A percentile compares a stretch with the other conserved stretches of the same genome.
phyloP scores from a whole-genome alignment of 2,329 filamentous ascomycete species.

The Alternaria solani region DNA sequence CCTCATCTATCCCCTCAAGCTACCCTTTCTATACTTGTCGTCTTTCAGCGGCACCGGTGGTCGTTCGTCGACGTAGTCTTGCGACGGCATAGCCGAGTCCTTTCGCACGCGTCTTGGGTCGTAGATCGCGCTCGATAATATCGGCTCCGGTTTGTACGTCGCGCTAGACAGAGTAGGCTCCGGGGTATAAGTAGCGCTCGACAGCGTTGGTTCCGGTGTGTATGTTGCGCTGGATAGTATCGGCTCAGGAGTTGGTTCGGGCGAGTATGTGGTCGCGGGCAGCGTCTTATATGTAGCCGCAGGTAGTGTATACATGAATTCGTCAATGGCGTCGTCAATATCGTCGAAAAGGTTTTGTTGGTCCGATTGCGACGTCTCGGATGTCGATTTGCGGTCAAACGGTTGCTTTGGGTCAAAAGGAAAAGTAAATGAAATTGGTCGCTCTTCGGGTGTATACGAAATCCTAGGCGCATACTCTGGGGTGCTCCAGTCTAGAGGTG shows the following conservation, averaged over 20 bases:
- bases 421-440: slow-evolving; percentile 28
- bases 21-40: slow-evolving; percentile 18
- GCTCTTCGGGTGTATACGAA: slow-evolving; percentile 23
- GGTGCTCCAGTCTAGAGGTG: slow-evolving; percentile 3
- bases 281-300: slow-evolving; percentile 22
- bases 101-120: slow-evolving; percentile 24
- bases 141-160: slow-evolving; percentile 16
- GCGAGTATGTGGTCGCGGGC: slow-evolving; percentile 26
- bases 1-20: slow-evolving; percentile 2
- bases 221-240: slow-evolving; percentile 20
- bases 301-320: slow-evolving; percentile 30
- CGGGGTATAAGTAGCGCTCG: slow-evolving; percentile 21
- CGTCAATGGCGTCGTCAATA: slow-evolving; percentile 38
- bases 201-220: slow-evolving; percentile 2
- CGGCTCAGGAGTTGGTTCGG: neutral
- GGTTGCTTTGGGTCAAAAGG: slow-evolving; percentile 21
- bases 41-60: slow-evolving; percentile 16
- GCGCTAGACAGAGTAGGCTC: slow-evolving; percentile 14
- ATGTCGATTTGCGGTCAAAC: slow-evolving; percentile 25
- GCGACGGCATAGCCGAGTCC: slow-evolving; percentile 32
- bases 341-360: slow-evolving; percentile 30
- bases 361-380: slow-evolving; percentile 13
- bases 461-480: slow-evolving; percentile 9
- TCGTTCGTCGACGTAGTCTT: slow-evolving; percentile 8
- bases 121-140: slow-evolving; percentile 17